Evolutionary conservation across 306 rosid genomes (phyloP).

Genomic region (Castanospermum australe): DNA sequence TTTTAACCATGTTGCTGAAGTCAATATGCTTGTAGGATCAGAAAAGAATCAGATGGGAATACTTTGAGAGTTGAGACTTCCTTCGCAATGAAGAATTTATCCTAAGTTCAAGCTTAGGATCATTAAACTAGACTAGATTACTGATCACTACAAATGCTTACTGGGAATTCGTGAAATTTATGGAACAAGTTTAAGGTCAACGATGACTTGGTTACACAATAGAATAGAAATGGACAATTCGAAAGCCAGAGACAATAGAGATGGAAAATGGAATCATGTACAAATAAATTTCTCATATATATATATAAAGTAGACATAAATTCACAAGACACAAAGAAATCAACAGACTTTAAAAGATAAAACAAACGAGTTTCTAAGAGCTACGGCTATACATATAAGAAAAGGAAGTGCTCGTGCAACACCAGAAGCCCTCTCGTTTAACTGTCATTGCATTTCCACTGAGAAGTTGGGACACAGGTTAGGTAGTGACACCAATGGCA

Average conservation of each 20-base stretch:
- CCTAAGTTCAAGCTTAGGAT: not conserved
- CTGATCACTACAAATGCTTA: not conserved
- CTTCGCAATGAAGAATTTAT: not conserved
- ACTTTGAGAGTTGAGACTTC: not conserved
- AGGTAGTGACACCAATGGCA: constrained; percentile 85
- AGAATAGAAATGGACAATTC: not conserved
- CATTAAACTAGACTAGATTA: not conserved
- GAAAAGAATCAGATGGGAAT: not conserved
- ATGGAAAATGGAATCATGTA: constrained; percentile 15
- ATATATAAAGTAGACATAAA: not conserved
- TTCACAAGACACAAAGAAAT: constrained; percentile 9
- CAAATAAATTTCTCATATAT: constrained; percentile 17
- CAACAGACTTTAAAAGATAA: not conserved
- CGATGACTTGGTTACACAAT: not conserved
- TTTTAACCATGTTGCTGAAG: not conserved
- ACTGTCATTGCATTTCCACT: constrained; percentile 57
- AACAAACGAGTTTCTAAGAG: constrained; percentile 15
- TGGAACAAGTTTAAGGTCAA: not conserved
- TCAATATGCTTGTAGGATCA: not conserved
- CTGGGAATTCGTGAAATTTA: not conserved
- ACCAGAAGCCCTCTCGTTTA: not conserved
- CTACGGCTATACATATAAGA: constrained; percentile 18
- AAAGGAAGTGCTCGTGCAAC: not conserved
- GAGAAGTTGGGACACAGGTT: constrained; percentile 68
- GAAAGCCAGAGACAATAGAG: not conserved